Base-by-base conservation (phyloP, 129 eudicot species). In the Tagetes patula region DNA sequence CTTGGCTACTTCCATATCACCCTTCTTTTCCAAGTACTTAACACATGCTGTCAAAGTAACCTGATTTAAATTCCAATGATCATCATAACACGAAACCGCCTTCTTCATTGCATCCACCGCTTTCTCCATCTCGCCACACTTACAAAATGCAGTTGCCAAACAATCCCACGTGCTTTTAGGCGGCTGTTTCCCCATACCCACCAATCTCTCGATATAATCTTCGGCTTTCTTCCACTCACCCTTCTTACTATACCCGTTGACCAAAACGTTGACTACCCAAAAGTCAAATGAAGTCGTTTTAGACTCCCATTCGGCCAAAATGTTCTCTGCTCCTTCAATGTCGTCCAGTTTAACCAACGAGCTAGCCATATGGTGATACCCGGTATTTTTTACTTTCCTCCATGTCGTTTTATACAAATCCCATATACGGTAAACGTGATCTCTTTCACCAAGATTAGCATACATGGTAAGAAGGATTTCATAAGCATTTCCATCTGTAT, bases 371-470 rank as follows among this genome's bases (percentile, higher is more conserved):
- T 56, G 42, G 7, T 62, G 67, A 60, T 78, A 81, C 3, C 69
- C 67, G 41, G 14, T 70, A 66, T 74, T 82, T 13, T 37, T 37
- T 3, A 55, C 48, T 40, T 71, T 70, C 43, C 69, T 61, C 53
- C 64, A 69, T 38, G 45, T 13, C 12, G 50, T 75, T 65, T 74
- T 77, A 73, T 55, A 73, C 45, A 77, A 61, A 58, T 78, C 70
- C 88, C 88, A 84, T 41, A 85, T 59, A 5, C 86, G 84, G 58
- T 69, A 70, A 13, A 85, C 84, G 2, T 74, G 79, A 1, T 78
- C 80, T 47, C 43, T 78, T 48, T 65, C 8, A 4, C 67, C 76
- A 62, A 81, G 30, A 64, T 56, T 56, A 61, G 83, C 83, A 60
- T 81, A 77, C 67, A 77, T 69, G 45, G 81, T 62, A 3, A 81